Conservation (phyloP, 306 rosid genomes). For the Prunus salicina region DNA sequence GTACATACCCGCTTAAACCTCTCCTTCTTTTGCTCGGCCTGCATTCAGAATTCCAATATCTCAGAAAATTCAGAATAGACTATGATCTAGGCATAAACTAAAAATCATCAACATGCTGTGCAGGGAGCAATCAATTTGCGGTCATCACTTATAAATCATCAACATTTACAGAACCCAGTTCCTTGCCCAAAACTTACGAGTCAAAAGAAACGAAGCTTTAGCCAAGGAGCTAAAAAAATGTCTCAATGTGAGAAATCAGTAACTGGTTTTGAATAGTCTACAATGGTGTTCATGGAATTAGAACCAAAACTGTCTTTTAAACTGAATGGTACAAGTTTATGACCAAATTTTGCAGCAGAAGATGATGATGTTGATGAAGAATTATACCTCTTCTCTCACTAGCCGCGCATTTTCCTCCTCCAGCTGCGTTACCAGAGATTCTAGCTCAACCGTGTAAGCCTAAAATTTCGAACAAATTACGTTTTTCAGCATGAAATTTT, state of each 20-base stretch:
- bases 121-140: constrained; percentile 2
- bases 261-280: too few species aligned
- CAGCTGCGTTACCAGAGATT: constrained; percentile 59
- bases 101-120: too few species aligned
- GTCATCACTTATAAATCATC: neutral
- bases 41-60: constrained; percentile 37
- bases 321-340: neutral
- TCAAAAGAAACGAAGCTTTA: neutral
- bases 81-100: constrained; percentile 16
- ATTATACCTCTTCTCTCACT: constrained; percentile 57
- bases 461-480: constrained; percentile 6
- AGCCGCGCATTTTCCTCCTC: constrained; percentile 69
- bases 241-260: too few species aligned
- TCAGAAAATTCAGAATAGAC: constrained; percentile 29
- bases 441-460: constrained; percentile 90
- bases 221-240: neutral
- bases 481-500: neutral
- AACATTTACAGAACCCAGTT: constrained; percentile 7
- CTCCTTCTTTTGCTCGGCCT: constrained; percentile 58
- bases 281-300: neutral
- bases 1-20: constrained; percentile 58
- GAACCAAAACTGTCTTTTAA: neutral
- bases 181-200: neutral
- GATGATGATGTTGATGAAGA: neutral
- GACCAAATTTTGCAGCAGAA: neutral